Evolutionary conservation across 2,329 filamentous ascomycete genomes (phyloP).

Genomic region (Colletotrichum liriopes): DNA sequence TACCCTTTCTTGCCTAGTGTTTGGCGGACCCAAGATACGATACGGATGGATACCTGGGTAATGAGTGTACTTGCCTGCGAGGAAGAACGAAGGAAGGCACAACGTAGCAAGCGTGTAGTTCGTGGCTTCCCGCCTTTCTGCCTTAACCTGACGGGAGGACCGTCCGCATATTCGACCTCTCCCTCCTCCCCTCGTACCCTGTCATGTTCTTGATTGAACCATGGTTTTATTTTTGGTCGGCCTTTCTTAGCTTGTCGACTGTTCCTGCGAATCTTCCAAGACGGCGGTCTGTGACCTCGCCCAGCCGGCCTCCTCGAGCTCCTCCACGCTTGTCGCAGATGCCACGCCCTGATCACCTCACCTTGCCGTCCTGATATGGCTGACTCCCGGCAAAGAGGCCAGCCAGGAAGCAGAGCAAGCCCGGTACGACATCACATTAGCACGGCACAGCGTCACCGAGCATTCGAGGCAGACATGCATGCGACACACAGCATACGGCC

Average conservation of each 20-base stretch:
- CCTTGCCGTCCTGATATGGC: not conserved
- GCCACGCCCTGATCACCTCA: not conserved
- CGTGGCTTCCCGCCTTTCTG: not conserved
- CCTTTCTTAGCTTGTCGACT: not conserved
- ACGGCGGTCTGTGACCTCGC: constrained; percentile 5
- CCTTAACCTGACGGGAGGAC: not conserved
- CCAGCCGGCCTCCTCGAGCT: not conserved
- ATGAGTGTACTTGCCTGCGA: not conserved
- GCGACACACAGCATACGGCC: not conserved
- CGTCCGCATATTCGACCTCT: not conserved
- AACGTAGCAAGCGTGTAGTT: not conserved
- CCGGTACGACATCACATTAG: constrained; percentile 4
- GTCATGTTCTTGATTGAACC: not conserved
- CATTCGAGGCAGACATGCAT: constrained; percentile 3
- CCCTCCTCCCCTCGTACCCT: not conserved
- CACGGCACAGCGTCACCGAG: not conserved
- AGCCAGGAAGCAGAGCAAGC: not conserved
- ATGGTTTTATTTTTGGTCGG: not conserved
- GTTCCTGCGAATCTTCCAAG: not conserved
- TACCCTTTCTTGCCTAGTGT: not conserved
- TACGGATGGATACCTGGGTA: not conserved
- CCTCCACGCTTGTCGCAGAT: not conserved
- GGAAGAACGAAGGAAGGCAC: not conserved
- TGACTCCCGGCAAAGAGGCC: not conserved
- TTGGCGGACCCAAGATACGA: not conserved